Evolutionary conservation across 2,329 filamentous ascomycete genomes (phyloP).

Genomic region (Xylariaceae sp.): DNA sequence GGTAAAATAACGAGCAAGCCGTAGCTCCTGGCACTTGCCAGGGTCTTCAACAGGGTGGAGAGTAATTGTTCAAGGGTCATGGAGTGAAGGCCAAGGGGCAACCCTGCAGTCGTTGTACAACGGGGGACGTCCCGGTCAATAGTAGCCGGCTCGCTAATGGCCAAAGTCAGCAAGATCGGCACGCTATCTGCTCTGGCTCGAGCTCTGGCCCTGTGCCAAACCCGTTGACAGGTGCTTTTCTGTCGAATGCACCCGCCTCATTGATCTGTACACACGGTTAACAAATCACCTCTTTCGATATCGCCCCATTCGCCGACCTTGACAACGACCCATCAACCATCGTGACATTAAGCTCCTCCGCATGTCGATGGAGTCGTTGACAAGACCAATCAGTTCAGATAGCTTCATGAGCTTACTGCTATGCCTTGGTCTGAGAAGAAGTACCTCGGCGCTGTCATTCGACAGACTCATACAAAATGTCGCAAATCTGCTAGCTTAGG

Average conservation of each 20-base stretch:
- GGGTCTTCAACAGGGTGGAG: conserved; percentile 14
- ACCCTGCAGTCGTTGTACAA: conserved; percentile 25
- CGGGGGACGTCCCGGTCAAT: conserved; percentile 33
- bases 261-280: conserved; percentile 14
- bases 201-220: conserved; percentile 14
- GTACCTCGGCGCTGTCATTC: conserved; percentile 12
- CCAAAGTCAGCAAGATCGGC: conserved; percentile 24
- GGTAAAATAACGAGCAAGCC: conserved; percentile 11
- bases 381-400: conserved; percentile 21
- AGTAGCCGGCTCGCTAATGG: conserved; percentile 27
- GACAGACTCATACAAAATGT: conserved; percentile 5
- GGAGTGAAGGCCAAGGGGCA: conserved; percentile 12
- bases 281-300: conserved; percentile 20
- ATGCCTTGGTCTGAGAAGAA: conserved; percentile 30
- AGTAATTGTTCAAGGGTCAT: conserved; percentile 17
- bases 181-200: conserved; percentile 17
- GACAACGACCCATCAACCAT: conserved; percentile 17
- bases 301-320: conserved; percentile 27
- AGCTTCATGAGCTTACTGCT: conserved; percentile 16
- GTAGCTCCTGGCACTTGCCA: conserved; percentile 4
- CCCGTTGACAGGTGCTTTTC: conserved; percentile 21
- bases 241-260: conserved; percentile 23
- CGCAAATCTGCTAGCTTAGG: not conserved
- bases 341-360: conserved; percentile 21
- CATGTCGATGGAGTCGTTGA: conserved; percentile 15